These are phyloP conservation scores for Aspergillus alliaceus DNA, from an alignment of 2,329 filamentous ascomycete species.

Conservation along the genomic window DNA sequence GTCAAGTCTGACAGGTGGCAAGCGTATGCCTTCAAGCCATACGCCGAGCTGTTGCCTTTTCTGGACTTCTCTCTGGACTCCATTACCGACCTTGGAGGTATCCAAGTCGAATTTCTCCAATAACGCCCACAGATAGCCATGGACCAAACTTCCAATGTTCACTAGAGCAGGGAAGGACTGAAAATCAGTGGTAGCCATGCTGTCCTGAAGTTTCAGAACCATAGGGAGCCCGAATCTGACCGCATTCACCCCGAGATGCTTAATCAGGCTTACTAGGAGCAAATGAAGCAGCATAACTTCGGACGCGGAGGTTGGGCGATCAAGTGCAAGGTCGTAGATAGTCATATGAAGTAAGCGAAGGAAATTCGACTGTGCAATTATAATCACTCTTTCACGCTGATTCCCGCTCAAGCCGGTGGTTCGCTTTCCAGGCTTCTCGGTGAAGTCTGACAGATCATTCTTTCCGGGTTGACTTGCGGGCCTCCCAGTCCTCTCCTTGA, in stretches of 20 bases:
- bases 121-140: slow-evolving; percentile 84
- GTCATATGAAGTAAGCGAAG: slow-evolving; percentile 79
- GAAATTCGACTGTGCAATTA: slow-evolving; percentile 65
- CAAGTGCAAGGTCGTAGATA: slow-evolving; percentile 83
- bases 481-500: slow-evolving; percentile 58
- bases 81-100: slow-evolving; percentile 64
- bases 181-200: slow-evolving; percentile 53
- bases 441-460: slow-evolving; percentile 41
- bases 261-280: slow-evolving; percentile 71
- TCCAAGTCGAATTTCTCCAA: slow-evolving; percentile 77
- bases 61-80: slow-evolving; percentile 73
- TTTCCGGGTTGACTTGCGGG: slow-evolving; percentile 44
- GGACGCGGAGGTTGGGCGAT: slow-evolving; percentile 68
- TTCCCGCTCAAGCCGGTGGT: slow-evolving; percentile 67
- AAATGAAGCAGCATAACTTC: slow-evolving; percentile 78
- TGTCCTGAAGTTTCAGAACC: slow-evolving; percentile 84
- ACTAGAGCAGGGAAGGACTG: slow-evolving; percentile 65
- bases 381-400: slow-evolving; percentile 57
- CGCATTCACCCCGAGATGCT: slow-evolving; percentile 79
- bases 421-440: slow-evolving; percentile 54
- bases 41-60: slow-evolving; percentile 71
- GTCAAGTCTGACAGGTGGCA: slow-evolving; percentile 67
- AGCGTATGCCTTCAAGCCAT: slow-evolving; percentile 73
- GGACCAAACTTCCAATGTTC: slow-evolving; percentile 77
- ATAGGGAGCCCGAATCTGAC: slow-evolving; percentile 78